These are phyloP conservation scores for Globisporangium nagaii DNA, from an alignment of 352 stramenopile genomes.

Conservation along the genomic window DNA sequence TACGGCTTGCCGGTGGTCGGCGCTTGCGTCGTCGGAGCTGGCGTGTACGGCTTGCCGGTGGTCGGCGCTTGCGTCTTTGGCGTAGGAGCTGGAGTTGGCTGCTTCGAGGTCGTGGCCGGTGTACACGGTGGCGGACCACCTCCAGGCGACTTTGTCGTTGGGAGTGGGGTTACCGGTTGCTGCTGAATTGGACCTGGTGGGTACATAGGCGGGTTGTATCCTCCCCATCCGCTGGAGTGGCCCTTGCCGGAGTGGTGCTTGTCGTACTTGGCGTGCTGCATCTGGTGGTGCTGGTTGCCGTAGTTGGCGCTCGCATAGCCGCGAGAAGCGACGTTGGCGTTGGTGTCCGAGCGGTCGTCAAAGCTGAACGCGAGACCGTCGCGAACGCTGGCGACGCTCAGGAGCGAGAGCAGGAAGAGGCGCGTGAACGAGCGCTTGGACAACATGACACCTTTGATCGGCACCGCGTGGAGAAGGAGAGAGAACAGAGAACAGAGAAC, in stretches of 20 bases:
- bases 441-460: background rate
- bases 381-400: background rate
- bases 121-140: no score
- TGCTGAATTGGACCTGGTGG: background rate
- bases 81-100: background rate
- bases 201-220: background rate
- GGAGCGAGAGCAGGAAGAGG: slow-evolving; percentile 2
- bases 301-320: no score
- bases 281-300: background rate
- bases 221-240: background rate
- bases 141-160: no score
- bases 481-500: background rate
- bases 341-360: background rate
- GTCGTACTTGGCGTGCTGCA: background rate
- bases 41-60: background rate
- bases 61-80: background rate
- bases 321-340: no score
- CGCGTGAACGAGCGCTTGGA: slow-evolving; percentile 1
- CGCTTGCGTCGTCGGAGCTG: background rate
- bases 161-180: background rate
- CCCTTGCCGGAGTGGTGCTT: background rate
- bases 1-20: background rate
- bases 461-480: background rate
- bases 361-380: background rate
- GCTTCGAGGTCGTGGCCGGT: background rate